Evolutionary conservation across 2,329 filamentous ascomycete species (phyloP).

Genomic region (Monosporascus ibericus): DNA sequence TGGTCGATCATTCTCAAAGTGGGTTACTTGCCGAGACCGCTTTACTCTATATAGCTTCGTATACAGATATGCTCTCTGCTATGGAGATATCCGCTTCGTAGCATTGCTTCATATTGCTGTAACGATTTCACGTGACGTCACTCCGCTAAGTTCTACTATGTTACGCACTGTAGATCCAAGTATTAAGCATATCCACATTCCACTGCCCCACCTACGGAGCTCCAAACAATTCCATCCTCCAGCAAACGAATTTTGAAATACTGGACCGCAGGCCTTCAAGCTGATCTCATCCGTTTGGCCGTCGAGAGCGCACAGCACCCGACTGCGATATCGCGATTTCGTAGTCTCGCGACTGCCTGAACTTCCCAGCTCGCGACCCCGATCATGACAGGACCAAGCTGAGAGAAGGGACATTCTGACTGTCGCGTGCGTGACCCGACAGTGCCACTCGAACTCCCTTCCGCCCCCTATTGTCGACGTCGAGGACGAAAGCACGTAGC

Average conservation of each 20-base stretch:
- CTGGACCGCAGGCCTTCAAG: too few species aligned
- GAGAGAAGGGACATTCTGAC: neutral
- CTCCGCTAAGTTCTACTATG: neutral
- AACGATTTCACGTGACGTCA: neutral
- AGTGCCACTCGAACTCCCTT: too few species aligned
- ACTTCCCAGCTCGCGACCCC: neutral
- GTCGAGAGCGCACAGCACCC: too few species aligned
- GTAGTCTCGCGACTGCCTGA: neutral
- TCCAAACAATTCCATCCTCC: neutral
- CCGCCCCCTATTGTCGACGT: neutral
- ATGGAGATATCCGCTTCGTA: too few species aligned
- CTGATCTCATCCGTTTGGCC: too few species aligned
- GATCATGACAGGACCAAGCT: neutral
- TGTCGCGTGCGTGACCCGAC: neutral
- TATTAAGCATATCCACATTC: neutral
- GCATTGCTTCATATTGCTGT: too few species aligned
- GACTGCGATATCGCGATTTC: neutral
- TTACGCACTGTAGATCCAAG: neutral
- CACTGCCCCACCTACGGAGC: neutral
- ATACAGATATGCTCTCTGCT: too few species aligned
- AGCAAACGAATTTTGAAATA: neutral
- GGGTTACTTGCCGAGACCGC: too few species aligned
- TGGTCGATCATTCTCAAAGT: too few species aligned
- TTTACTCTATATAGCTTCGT: too few species aligned
- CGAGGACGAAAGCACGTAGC: neutral